Conservation (phyloP, 805 yeast genomes). For the Komagataella phaffii region DNA sequence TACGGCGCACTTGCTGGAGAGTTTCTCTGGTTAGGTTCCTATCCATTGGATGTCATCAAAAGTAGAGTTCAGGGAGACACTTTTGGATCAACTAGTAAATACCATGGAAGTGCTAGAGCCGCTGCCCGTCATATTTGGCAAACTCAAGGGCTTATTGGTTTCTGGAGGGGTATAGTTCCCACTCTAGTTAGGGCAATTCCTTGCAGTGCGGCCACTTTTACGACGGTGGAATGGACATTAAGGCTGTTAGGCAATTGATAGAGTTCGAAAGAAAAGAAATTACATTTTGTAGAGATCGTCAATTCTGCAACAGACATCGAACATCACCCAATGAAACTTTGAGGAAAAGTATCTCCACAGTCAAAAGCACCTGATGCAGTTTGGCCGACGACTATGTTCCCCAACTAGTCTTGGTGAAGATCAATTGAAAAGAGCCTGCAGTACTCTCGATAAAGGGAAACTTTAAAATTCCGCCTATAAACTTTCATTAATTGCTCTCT, state of each 20-base stretch:
- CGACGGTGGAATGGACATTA: conserved; percentile 58
- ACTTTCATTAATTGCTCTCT: neutral
- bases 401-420: no score
- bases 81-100: conserved; percentile 29
- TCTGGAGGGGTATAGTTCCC: conserved; percentile 53
- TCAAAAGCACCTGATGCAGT: no score
- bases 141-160: conserved; percentile 33
- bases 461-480: neutral
- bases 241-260: conserved; percentile 27
- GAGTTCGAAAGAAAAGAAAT: neutral
- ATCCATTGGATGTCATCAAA: conserved; percentile 87
- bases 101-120: conserved; percentile 21
- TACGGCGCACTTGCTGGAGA: conserved; percentile 70
- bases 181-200: conserved; percentile 49
- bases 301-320: neutral
- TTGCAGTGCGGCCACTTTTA: conserved; percentile 65
- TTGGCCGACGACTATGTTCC: no score
- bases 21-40: conserved; percentile 71
- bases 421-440: neutral
- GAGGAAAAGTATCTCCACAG: neutral
- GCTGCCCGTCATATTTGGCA: conserved; percentile 26
- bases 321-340: neutral
- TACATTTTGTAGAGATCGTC: neutral
- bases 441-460: neutral
- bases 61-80: conserved; percentile 73